Evolutionary conservation across 2,329 filamentous ascomycete genomes (phyloP), one percentile per base, ranked within the genome.

Genomic region (Colletotrichum falcatum): DNA sequence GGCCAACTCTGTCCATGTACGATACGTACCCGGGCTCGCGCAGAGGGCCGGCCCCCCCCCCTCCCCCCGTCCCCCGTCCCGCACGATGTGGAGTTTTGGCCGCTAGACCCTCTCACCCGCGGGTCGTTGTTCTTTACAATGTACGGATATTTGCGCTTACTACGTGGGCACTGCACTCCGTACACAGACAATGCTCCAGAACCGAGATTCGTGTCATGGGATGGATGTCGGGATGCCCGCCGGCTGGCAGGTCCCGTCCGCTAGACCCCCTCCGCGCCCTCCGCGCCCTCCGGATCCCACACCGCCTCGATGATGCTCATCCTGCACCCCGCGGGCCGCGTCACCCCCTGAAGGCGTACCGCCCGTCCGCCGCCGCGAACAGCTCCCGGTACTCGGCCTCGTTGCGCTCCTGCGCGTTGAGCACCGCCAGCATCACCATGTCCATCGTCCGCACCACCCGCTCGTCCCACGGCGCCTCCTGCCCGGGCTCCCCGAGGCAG

Each of bases 341-440:
- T 81, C 2, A 84, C 81, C 1, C 84, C 83, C 76, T 79, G 65
- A 86, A 85, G 1, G 78, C 75, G 69, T 86, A 86, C 0, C 83
- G 75, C 26, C 78, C 72, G 65, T 84, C 81, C 1, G 82, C 84
- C 42, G 77, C 74, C 61, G 73, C 75, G 72, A 88, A 88, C 12
- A 88, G 72, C 14, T 78, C 76, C 39, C 76, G 74, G 67, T 87
- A 88, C 71, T 86, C 85, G 7, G 76, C 75, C 70, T 84, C 82
- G 3, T 79, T 79, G 11, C 86, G 80, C 77, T 88, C 87, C 74
- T 86, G 82, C 2, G 85, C 82, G 72, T 88, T 88, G 46, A 87
- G 78, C 42, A 87, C 70, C 12, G 81, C 81, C 75, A 88, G 74
- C 86, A 88, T 88, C 3, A 86, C 77, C 72, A 87, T 75, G 72